These are phyloP conservation scores for Ormosia semicastrata DNA, from an alignment of 306 rosid species.

Conservation along the genomic window DNA sequence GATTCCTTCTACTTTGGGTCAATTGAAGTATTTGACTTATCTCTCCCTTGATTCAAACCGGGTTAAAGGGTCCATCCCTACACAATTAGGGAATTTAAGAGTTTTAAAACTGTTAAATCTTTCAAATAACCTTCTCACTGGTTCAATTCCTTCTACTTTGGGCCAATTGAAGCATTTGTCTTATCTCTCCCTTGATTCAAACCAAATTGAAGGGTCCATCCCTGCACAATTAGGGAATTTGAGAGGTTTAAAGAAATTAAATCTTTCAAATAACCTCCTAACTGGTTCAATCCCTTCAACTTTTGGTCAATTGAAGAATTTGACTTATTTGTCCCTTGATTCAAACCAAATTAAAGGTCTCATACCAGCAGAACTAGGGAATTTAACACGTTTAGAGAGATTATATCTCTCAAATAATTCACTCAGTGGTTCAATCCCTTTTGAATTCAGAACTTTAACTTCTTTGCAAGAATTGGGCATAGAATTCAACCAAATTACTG, in stretches of 20 bases:
- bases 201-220: neutral
- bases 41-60: conserved; percentile 5
- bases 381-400: neutral
- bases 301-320: neutral
- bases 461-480: too few relatives aligned
- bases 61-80: neutral
- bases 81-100: neutral
- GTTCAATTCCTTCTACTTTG: neutral
- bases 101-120: neutral
- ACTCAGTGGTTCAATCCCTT: neutral
- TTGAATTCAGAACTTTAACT: too few relatives aligned
- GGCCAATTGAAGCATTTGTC: neutral
- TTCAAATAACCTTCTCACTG: neutral
- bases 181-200: neutral
- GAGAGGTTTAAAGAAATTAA: neutral
- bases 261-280: neutral
- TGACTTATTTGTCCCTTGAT: neutral
- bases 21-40: neutral
- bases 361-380: neutral
- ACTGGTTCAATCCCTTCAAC: neutral
- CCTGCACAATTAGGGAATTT: neutral
- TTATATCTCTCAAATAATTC: neutral
- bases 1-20: neutral
- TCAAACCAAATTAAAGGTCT: neutral
- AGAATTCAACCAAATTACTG: too few relatives aligned